Base-by-base conservation (phyloP, 495 filamentous ascomycete species). In the Daldinia decipiens region DNA sequence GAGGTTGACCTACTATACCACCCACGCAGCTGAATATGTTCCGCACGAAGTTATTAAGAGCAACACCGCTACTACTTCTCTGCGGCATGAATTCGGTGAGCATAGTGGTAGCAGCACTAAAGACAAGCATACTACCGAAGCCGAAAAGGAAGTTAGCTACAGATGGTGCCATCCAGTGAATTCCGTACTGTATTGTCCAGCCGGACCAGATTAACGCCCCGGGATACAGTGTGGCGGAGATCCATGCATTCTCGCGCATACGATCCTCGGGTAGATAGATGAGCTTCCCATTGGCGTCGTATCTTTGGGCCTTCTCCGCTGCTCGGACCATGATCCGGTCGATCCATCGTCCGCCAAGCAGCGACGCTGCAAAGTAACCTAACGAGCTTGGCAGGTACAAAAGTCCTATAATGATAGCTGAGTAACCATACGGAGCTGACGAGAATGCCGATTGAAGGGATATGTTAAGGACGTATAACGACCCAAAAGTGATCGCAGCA, bases 61-160 rank as follows among this genome's bases (percentile, higher is more conserved):
- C 95, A 5, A 98, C 92, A 0, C 94, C 94, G 3, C 85, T 83
- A 11, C 87, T 90, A 6, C 90, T 90, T 45, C 57, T 26, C 51
- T 86, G 84, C 26, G 95, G 93, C 87, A 98, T 91, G 79, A 98
- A 97, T 76, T 98, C 95, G 0, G 92, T 94, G 64, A 94, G 80
- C 91, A 95, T 93, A 1, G 92, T 94, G 6, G 91, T 94, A 0
- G 86, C 84, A 62, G 89, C 86, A 29, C 86, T 83, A 78, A 98
- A 97, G 24, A 97, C 91, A 15, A 98, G 82, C 95, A 98, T 98
- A 52, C 85, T 89, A 5, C 93, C 93, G 45, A 93, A 76, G 15
- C 95, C 95, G 76, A 97, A 97, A 77, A 92, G 92, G 79, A 97
- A 94, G 63, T 93, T 95, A 4, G 92, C 91, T 32, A 95, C 87